Percentiles rank a stretch among this genome's conserved stretches.
Evolutionary conservation across 2,329 filamentous ascomycete genomes (phyloP).

Genomic region (Talaromyces funiculosus): DNA sequence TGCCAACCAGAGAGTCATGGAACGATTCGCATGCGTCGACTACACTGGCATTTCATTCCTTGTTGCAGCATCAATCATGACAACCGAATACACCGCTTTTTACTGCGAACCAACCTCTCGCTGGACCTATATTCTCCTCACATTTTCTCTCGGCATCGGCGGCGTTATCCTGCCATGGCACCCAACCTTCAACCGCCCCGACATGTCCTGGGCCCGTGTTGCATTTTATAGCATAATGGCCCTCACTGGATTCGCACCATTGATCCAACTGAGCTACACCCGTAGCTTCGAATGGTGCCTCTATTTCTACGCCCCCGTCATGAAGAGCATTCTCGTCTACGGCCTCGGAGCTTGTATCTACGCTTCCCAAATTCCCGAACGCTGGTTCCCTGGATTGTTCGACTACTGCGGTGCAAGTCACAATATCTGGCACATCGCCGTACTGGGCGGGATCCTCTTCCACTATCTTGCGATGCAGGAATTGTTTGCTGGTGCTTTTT

Average conservation of each 20-base stretch:
- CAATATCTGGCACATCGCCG: slow-evolving; percentile 95
- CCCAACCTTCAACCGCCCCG: slow-evolving; percentile 82
- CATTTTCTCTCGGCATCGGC: slow-evolving; percentile 72
- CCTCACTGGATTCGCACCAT: slow-evolving; percentile 80
- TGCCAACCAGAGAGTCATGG: slow-evolving; percentile 80
- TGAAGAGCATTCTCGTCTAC: slow-evolving; percentile 83
- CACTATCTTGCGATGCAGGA: slow-evolving; percentile 95
- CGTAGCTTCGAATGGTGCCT: slow-evolving; percentile 75
- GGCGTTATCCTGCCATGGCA: slow-evolving; percentile 95
- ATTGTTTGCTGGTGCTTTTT: slow-evolving; percentile 77
- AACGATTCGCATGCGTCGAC: slow-evolving; percentile 94
- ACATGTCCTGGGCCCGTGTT: slow-evolving; percentile 91
- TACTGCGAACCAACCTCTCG: slow-evolving; percentile 91
- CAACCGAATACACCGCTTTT: slow-evolving; percentile 96
- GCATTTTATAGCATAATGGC: slow-evolving; percentile 85
- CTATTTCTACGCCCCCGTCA: slow-evolving; percentile 82
- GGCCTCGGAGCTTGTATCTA: slow-evolving; percentile 79
- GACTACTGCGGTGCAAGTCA: slow-evolving; percentile 94
- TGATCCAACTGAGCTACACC: slow-evolving; percentile 73
- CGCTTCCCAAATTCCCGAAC: slow-evolving; percentile 84
- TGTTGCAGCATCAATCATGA: slow-evolving; percentile 91
- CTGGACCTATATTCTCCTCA: slow-evolving; percentile 78
- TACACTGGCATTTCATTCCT: slow-evolving; percentile 96
- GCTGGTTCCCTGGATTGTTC: slow-evolving; percentile 87
- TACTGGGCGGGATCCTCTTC: slow-evolving; percentile 92